Percentiles rank a stretch among this genome's conserved stretches.
phyloP scores from a whole-genome alignment of 352 stramenopile species.

The Lagenidium giganteum region DNA sequence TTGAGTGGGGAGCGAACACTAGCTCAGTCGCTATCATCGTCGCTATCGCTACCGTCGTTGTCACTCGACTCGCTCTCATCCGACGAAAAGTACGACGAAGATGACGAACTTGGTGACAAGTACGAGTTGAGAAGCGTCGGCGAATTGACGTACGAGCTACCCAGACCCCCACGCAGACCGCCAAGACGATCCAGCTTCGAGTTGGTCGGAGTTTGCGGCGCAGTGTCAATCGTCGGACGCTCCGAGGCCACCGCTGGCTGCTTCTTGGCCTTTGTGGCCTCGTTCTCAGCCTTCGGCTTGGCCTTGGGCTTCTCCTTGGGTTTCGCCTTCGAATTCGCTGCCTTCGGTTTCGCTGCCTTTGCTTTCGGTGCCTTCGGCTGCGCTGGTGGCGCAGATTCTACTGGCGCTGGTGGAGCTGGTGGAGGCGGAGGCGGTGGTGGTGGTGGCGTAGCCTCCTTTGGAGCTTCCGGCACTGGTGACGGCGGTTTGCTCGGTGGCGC shows the following conservation, averaged over 20 bases:
- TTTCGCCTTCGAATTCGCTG: too few relatives aligned
- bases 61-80: conserved; percentile 69
- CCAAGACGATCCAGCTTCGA: conserved; percentile 2
- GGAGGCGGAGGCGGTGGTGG: conserved; percentile 19
- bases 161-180: neutral
- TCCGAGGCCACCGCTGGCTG: too few relatives aligned
- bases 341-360: neutral
- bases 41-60: conserved; percentile 25
- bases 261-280: too few relatives aligned
- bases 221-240: too few relatives aligned
- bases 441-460: conserved; percentile 1
- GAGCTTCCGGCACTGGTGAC: neutral
- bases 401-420: conserved; percentile 6
- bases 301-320: too few relatives aligned
- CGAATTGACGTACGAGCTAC: conserved; percentile 23
- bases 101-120: conserved; percentile 61
- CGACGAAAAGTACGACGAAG: conserved; percentile 79
- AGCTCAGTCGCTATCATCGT: conserved; percentile 40
- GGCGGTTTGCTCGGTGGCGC: neutral
- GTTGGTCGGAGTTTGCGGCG: too few relatives aligned
- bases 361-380: conserved; percentile 6
- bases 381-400: neutral
- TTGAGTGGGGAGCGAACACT: too few relatives aligned
- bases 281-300: too few relatives aligned
- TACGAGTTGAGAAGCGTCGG: conserved; percentile 51